Evolutionary conservation across 225 moss, liverwort and hornwort genomes (phyloP).

Genomic region (Pleurozium schreberi): DNA sequence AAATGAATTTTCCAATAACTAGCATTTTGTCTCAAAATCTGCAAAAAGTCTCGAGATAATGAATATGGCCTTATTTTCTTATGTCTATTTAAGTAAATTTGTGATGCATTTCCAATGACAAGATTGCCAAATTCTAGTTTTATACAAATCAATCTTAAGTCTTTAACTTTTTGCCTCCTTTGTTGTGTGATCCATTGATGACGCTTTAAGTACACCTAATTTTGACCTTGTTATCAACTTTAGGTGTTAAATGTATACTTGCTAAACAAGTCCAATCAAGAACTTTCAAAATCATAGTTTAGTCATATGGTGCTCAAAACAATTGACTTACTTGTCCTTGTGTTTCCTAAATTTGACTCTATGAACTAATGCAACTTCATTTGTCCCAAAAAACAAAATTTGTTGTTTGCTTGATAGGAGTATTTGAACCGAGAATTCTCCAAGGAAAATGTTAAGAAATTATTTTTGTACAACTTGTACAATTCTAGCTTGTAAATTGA

Average conservation of each 20-base stretch:
- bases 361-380: neutral
- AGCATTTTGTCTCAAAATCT: too few relatives aligned
- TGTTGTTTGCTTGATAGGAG: neutral
- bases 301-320: neutral
- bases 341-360: neutral
- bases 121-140: neutral
- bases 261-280: neutral
- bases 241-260: too few relatives aligned
- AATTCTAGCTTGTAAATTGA: neutral
- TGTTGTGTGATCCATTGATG: neutral
- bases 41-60: too few relatives aligned
- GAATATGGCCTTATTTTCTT: too few relatives aligned
- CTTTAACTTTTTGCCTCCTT: neutral
- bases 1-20: too few relatives aligned
- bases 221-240: neutral
- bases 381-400: too few relatives aligned
- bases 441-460: neutral
- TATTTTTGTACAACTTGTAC: neutral
- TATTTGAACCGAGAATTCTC: neutral
- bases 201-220: neutral
- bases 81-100: neutral
- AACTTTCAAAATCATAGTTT: neutral
- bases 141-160: too few relatives aligned
- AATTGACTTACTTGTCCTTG: accelerated
- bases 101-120: neutral